Percentiles rank a stretch among this genome's conserved stretches.
Evolutionary conservation across 257 asterid genomes (phyloP).

Genomic region (Solanum ahanhuiri): DNA sequence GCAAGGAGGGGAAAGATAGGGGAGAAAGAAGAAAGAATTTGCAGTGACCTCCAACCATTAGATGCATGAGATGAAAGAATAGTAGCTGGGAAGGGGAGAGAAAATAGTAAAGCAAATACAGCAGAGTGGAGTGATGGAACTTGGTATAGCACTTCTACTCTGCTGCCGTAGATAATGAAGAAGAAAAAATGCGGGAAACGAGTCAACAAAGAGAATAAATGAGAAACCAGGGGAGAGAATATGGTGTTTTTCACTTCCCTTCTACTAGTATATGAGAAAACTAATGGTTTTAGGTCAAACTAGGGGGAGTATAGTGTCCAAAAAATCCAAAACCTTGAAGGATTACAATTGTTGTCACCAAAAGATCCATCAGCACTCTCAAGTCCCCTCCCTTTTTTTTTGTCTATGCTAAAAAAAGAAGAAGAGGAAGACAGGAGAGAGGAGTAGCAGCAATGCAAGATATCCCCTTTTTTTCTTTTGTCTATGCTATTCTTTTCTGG

Average conservation of each 20-base stretch:
- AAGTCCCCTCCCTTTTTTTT: neutral
- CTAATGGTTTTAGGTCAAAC: neutral
- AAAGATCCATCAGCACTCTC: neutral
- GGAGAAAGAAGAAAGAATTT: neutral
- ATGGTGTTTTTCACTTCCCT: neutral
- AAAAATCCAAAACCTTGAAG: neutral
- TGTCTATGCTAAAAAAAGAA: neutral
- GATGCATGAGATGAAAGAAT: neutral
- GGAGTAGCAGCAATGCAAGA: neutral
- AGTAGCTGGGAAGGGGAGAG: neutral
- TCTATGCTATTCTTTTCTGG: neutral
- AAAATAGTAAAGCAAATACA: neutral
- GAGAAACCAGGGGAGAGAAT: neutral
- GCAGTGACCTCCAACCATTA: neutral
- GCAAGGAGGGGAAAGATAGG: neutral
- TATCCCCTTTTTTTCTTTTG: neutral
- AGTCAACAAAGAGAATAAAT: neutral
- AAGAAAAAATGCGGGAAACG: neutral
- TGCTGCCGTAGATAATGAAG: neutral
- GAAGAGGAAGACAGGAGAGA: neutral
- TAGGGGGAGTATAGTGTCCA: neutral
- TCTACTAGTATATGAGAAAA: neutral
- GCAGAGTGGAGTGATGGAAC: neutral
- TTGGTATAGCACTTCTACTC: neutral
- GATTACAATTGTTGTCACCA: neutral